Conservation (phyloP, 257 asterid species). For the Henckelia pumila region DNA sequence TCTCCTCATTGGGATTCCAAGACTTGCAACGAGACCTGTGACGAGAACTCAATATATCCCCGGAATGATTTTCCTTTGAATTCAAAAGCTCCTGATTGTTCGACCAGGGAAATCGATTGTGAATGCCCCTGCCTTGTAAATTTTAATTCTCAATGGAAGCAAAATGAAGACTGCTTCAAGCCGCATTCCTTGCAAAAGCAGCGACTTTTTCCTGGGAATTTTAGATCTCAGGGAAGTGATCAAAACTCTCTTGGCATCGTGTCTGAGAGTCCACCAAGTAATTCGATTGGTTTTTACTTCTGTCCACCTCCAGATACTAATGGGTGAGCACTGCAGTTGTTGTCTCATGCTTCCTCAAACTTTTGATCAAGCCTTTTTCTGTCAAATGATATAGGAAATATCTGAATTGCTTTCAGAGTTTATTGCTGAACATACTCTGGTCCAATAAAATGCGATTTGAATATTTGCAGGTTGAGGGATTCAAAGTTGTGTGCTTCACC, state of each 20-base stretch:
- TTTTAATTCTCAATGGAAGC: constrained; percentile 55
- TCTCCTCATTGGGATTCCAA: constrained; percentile 37
- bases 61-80: constrained; percentile 36
- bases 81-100: constrained; percentile 41
- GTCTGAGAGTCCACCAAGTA: constrained; percentile 73
- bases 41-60: constrained; percentile 44
- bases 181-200: constrained; percentile 56
- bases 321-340: constrained; percentile 47
- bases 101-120: constrained; percentile 42
- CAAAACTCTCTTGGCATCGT: constrained; percentile 40
- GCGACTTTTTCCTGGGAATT: constrained; percentile 57
- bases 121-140: constrained; percentile 46
- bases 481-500: constrained; percentile 78
- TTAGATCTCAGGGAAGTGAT: constrained; percentile 48
- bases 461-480: constrained; percentile 48
- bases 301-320: constrained; percentile 79
- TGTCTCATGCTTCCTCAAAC: constrained; percentile 15
- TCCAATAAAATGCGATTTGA: constrained; percentile 22
- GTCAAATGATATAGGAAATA: constrained; percentile 18
- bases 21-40: constrained; percentile 39
- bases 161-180: constrained; percentile 54
- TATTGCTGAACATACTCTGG: neutral
- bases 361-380: constrained; percentile 16
- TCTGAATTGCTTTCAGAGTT: constrained; percentile 1
- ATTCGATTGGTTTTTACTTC: constrained; percentile 87